phyloP scores from a whole-genome alignment of 768 basidiomycete species.

The Boletus bicolor region DNA sequence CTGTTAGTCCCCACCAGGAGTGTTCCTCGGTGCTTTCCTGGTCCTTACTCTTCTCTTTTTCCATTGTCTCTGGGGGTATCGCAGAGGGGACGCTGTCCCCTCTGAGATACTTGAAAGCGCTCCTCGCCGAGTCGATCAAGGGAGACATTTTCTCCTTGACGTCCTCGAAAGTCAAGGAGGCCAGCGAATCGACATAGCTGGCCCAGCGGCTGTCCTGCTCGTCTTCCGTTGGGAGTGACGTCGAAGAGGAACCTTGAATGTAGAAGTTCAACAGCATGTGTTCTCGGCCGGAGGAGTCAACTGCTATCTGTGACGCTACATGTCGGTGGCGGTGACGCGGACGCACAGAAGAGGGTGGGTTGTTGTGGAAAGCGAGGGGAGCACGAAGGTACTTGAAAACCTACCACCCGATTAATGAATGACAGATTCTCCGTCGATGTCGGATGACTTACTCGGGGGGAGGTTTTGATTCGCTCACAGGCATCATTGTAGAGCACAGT shows the following conservation, averaged over 20 bases:
- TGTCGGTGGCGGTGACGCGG: slow-evolving; percentile 82
- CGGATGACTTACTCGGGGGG: slow-evolving; percentile 38
- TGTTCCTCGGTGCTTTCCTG: slow-evolving; percentile 30
- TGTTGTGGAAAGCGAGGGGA: slow-evolving; percentile 75
- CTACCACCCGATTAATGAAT: slow-evolving; percentile 34
- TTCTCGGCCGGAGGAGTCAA: slow-evolving; percentile 72
- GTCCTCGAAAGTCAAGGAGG: slow-evolving; percentile 57
- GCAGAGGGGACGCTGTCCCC: slow-evolving; percentile 52
- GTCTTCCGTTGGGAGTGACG: slow-evolving; percentile 30
- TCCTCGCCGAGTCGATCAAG: slow-evolving; percentile 49
- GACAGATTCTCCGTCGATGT: background rate
- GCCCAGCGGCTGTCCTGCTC: slow-evolving; percentile 12
- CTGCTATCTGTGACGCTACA: slow-evolving; percentile 72
- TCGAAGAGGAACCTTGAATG: slow-evolving; percentile 53
- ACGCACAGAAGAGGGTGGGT: slow-evolving; percentile 68
- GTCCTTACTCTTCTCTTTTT: slow-evolving; percentile 29
- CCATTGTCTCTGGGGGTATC: slow-evolving; percentile 28
- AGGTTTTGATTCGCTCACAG: slow-evolving; percentile 48
- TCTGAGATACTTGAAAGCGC: slow-evolving; percentile 68
- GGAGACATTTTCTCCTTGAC: slow-evolving; percentile 40
- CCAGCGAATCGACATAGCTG: slow-evolving; percentile 45
- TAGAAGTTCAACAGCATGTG: slow-evolving; percentile 86
- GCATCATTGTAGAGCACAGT: slow-evolving; percentile 72
- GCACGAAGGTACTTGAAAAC: slow-evolving; percentile 65
- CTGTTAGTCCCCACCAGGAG: slow-evolving; percentile 54